A percentile compares a stretch with the other conserved stretches of the same genome.
Conservation (phyloP, 805 yeast genomes). For the Saturnispora diversa region DNA sequence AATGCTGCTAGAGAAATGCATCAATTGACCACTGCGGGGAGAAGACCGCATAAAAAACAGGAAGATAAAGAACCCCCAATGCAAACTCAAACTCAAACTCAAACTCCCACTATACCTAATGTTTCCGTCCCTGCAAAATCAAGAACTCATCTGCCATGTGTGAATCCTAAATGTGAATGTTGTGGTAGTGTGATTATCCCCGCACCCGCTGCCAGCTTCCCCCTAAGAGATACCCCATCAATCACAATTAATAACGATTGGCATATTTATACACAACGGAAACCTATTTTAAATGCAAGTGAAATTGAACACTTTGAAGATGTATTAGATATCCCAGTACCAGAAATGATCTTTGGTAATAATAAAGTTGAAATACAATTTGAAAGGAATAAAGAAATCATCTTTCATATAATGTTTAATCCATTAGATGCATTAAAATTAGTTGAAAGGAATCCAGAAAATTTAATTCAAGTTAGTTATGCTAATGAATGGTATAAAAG, state of each 20-base stretch:
- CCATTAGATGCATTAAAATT: conserved; percentile 65
- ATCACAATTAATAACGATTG: conserved; percentile 57
- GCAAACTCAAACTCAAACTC: background rate
- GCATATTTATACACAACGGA: conserved; percentile 64
- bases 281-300: conserved; percentile 65
- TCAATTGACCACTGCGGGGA: conserved; percentile 34
- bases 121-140: conserved; percentile 17
- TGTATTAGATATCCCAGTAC: conserved; percentile 69
- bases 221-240: conserved; percentile 59
- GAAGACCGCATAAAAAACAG: conserved; percentile 8
- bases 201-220: conserved; percentile 58
- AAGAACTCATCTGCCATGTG: conserved; percentile 17
- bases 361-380: conserved; percentile 44
- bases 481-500: conserved; percentile 71
- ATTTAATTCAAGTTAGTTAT: conserved; percentile 65
- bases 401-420: conserved; percentile 50
- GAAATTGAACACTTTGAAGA: conserved; percentile 66
- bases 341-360: conserved; percentile 96
- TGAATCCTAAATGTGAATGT: conserved; percentile 39
- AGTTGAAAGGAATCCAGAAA: conserved; percentile 40
- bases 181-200: conserved; percentile 77
- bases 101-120: background rate
- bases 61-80: conserved; percentile 1
- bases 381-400: conserved; percentile 19
- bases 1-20: conserved; percentile 60